These are phyloP conservation scores for Trichosporon ovoides DNA, from an alignment of 1,284 basidiomycete genomes.

Conservation along the genomic window DNA sequence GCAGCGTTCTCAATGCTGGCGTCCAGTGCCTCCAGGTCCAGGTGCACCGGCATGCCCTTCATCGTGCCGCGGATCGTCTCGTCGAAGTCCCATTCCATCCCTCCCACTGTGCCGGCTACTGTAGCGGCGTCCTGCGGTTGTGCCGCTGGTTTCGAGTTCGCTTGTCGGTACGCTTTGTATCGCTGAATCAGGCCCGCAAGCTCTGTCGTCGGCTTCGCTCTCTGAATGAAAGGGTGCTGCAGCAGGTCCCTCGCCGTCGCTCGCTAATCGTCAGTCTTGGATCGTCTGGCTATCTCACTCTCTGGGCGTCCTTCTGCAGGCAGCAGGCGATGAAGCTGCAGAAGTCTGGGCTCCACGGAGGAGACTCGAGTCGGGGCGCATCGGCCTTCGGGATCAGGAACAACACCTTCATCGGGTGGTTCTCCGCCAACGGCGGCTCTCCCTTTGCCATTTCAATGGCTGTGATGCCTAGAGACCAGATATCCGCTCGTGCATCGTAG, in stretches of 20 bases:
- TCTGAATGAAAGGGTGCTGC: constrained; percentile 83
- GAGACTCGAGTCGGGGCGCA: constrained; percentile 65
- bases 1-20: constrained; percentile 45
- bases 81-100: constrained; percentile 93
- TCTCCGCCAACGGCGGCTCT: constrained; percentile 80
- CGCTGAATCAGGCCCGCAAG: constrained; percentile 82
- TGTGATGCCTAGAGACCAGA: constrained; percentile 94
- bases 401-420: constrained; percentile 84
- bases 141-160: constrained; percentile 50
- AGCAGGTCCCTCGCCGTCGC: constrained; percentile 86
- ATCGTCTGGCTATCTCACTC: constrained; percentile 51
- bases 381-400: constrained; percentile 85
- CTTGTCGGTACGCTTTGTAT: constrained; percentile 56
- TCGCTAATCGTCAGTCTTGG: constrained; percentile 54
- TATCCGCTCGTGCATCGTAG: constrained; percentile 93
- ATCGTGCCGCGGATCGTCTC: constrained; percentile 57
- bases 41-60: constrained; percentile 57
- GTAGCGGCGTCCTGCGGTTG: constrained; percentile 45
- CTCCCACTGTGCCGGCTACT: constrained; percentile 27
- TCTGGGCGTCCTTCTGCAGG: constrained; percentile 82
- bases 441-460: constrained; percentile 95
- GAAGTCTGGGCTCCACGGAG: constrained; percentile 68
- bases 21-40: constrained; percentile 54
- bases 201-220: constrained; percentile 71
- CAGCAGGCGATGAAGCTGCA: constrained; percentile 89